Evolutionary conservation across 2,329 filamentous ascomycete genomes (phyloP), one percentile per base, ranked within the genome.

Genomic region (Aspergillus carbonarius): DNA sequence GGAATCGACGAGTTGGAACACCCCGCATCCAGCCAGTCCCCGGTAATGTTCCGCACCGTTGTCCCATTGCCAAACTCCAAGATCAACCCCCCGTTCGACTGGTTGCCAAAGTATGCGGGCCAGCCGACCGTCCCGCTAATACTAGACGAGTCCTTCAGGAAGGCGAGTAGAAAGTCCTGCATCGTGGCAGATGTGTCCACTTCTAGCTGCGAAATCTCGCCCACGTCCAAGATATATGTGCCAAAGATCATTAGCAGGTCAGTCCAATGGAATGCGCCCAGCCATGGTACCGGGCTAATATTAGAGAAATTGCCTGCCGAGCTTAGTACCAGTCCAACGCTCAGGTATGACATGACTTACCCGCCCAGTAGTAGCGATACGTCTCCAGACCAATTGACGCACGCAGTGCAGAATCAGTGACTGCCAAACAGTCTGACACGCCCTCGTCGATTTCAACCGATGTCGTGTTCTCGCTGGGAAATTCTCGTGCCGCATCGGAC

Each of bases 181-280:
- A 71, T 65, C 1, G 54, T 44, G 15, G 60, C 42, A 6, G 63
- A 66, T 4, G 65, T 65, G 9, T 57, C 59, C 4, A 60, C 44
- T 46, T 69, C 68, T 3, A 68, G 46, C 5, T 61, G 23, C n/a
- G 61, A 17, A 20, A 53, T 39, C 13, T 42, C 50, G 7, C 50
- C 60, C 5, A 59, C 30, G 30, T 60, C 55, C 20, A 63, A 44
- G 9, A 56, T 47, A 34, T 65, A 62, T 2, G 60, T 61, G 12
- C 65, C 67, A 25, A 68, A 67, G 25, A 64, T 61, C 55, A 68
- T 65, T 2, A 63, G 44, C 7, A 68, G 53, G 54, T 68, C 66
- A 4, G 67, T 66, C 40, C 68, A 70, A 57, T 80, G 78, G 53
- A 76, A 80, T 1, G 77, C 77, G 9, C 78, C 77, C 44, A 79